Percentiles rank a stretch among this genome's conserved stretches.
Evolutionary conservation across 345 rosid species (phyloP).

Genomic region (Rubroshorea leprosula): DNA sequence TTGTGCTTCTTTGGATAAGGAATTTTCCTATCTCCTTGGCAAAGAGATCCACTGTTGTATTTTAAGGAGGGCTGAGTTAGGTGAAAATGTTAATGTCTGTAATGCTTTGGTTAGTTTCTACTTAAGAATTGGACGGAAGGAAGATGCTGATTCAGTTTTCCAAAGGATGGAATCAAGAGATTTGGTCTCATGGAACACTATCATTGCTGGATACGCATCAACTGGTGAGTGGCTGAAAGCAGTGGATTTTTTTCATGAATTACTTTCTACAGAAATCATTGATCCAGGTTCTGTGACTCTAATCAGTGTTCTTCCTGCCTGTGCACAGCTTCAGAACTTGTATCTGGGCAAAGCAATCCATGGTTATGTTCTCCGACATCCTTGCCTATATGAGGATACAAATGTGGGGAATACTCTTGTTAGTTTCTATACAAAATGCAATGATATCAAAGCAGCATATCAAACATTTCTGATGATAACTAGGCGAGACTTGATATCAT

Average conservation of each 20-base stretch:
- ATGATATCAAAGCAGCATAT: conserved; percentile 46
- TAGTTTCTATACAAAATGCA: conserved; percentile 61
- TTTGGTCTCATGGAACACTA: conserved; percentile 83
- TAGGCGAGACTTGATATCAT: conserved; percentile 48
- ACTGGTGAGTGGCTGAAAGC: conserved; percentile 57
- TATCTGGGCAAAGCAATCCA: conserved; percentile 50
- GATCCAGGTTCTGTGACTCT: conserved; percentile 62
- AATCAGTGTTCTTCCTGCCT: conserved; percentile 60
- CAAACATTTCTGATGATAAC: conserved; percentile 34
- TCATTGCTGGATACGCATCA: conserved; percentile 65
- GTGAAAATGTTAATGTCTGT: conserved; percentile 44
- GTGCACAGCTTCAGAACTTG: conserved; percentile 43
- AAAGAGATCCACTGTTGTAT: conserved; percentile 63
- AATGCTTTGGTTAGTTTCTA: conserved; percentile 77
- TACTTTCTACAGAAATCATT: conserved; percentile 31
- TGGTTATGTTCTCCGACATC: conserved; percentile 37
- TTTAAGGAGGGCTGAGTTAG: conserved; percentile 44
- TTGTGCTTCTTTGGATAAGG: conserved; percentile 42
- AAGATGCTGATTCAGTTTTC: conserved; percentile 58
- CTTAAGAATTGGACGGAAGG: conserved; percentile 47
- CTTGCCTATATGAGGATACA: conserved; percentile 31
- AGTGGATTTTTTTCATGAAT: conserved; percentile 44
- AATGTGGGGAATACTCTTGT: conserved; percentile 45
- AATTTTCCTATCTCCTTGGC: conserved; percentile 37
- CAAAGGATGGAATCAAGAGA: conserved; percentile 54